phyloP scores from a whole-genome alignment of 495 filamentous ascomycete genomes.

The Rhizodiscina lignyota region DNA sequence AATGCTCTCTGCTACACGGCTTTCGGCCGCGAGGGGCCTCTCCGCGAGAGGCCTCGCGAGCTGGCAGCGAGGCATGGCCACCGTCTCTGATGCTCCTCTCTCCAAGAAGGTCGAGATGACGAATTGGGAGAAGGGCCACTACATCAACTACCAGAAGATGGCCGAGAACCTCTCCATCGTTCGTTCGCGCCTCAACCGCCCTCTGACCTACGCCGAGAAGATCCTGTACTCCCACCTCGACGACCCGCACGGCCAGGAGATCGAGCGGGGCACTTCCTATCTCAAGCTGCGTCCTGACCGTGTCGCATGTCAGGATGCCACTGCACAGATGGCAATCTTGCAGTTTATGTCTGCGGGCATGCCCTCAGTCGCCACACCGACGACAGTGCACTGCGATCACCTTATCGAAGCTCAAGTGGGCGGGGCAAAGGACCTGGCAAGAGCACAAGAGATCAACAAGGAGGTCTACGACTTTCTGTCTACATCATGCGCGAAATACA shows the following conservation, averaged over 20 bases:
- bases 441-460: constrained; percentile 92
- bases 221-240: constrained; percentile 94
- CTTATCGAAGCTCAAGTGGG: constrained; percentile 96
- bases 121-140: constrained; percentile 62
- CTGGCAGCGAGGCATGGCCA: constrained; percentile 39
- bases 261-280: constrained; percentile 89
- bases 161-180: constrained; percentile 90
- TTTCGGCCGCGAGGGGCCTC: no score
- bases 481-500: constrained; percentile 92
- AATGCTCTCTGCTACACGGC: no score
- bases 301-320: constrained; percentile 98
- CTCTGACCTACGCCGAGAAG: constrained; percentile 94
- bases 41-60: no score
- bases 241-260: constrained; percentile 89
- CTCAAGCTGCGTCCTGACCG: constrained; percentile 91
- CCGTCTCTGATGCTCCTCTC: constrained; percentile 45
- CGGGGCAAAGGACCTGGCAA: constrained; percentile 83
- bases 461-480: constrained; percentile 98
- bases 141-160: constrained; percentile 90
- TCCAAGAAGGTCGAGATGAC: constrained; percentile 70
- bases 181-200: constrained; percentile 71
- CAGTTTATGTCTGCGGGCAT: constrained; percentile 99
- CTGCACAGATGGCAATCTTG: constrained; percentile 97
- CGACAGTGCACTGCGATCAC: constrained; percentile 98
- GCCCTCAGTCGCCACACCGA: constrained; percentile 83